Base-by-base conservation (phyloP, 768 basidiomycete genomes). In the Clitopilus hobsonii region DNA sequence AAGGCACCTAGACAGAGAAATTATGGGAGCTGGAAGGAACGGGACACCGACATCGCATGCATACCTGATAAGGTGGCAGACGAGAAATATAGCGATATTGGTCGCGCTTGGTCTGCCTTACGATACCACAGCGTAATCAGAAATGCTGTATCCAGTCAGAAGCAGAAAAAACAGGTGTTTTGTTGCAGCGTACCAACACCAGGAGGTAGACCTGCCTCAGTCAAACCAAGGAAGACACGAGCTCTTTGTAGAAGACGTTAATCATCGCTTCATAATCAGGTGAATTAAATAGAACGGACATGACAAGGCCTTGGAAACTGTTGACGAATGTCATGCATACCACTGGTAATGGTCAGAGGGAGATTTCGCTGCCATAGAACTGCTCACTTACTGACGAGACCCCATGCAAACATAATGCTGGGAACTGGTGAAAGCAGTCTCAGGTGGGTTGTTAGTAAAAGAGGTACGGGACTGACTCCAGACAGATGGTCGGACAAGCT, bases 51-150 rank as follows among this genome's bases (percentile, higher is more conserved):
- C 25, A 22, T 6, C 32, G n/a, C 23, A 14, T 27, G 65, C 77
- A 14, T 27, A 65, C 77, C 81, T 5, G 81, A 73, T 7, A 78
- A 62, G 2, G 80, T 81, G 2, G 83, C 80, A 25, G 81, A 77
- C 8, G 77, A 76, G 64, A 82, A 83, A 68, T 84, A 84, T 38
- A 81, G 64, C 3, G 83, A 78, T 48, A 82, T 72, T 3, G 81
- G 80, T 59, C 70, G 67, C 14, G 76, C 79, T 57, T 81, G 75
- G 52, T 84, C 80, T 28, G 67, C 67, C 23, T 78, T 74, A 23
- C 76, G 72, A 64, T 85, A 77, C 80, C 81, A 83, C 27, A 77
- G 60, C n/a, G 76, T 77, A 29, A 81, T 69, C 38, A 71, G 75
- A 54, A 76, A 80, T 1, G 69, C 70, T 78, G 54, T 32, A 20